phyloP scores from a whole-genome alignment of 1,139 yeast species.

The Entelexis sorbosivorans region DNA sequence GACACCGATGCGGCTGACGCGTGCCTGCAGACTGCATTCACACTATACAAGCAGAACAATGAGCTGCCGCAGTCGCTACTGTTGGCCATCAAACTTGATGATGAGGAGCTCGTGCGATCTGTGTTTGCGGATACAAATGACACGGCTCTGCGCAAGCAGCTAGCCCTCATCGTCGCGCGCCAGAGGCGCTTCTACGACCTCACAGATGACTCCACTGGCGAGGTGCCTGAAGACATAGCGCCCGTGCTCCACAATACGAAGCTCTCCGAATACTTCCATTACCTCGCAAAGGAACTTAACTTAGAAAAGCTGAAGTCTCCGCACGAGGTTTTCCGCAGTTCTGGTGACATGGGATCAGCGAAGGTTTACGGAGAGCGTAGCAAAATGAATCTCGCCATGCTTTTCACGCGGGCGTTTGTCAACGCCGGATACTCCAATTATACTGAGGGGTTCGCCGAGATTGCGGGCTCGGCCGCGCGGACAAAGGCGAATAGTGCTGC shows the following conservation, averaged over 20 bases:
- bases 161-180: constrained; percentile 79
- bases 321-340: constrained; percentile 87
- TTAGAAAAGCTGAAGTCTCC: constrained; percentile 84
- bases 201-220: constrained; percentile 44
- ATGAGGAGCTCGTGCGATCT: constrained; percentile 60
- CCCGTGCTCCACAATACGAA: constrained; percentile 75
- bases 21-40: constrained; percentile 81
- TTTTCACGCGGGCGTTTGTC: constrained; percentile 83
- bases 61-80: constrained; percentile 77
- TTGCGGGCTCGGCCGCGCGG: constrained; percentile 90
- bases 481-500: constrained; percentile 60
- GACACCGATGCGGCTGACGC: constrained; percentile 91
- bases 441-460: constrained; percentile 62
- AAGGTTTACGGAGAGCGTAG: constrained; percentile 52
- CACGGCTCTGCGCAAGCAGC: constrained; percentile 66
- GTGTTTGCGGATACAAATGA: constrained; percentile 55
- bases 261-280: constrained; percentile 66
- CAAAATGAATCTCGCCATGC: constrained; percentile 88
- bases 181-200: constrained; percentile 65
- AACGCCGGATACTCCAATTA: constrained; percentile 87
- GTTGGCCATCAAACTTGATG: constrained; percentile 80
- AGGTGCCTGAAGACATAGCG: constrained; percentile 51
- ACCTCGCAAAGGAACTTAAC: constrained; percentile 77
- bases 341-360: constrained; percentile 44
- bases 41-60: constrained; percentile 68